Percentiles rank a stretch among this genome's conserved stretches.
These are phyloP conservation scores for Rhododendron vialii DNA, from an alignment of 148 eudicot genomes.

Conservation along the genomic window DNA sequence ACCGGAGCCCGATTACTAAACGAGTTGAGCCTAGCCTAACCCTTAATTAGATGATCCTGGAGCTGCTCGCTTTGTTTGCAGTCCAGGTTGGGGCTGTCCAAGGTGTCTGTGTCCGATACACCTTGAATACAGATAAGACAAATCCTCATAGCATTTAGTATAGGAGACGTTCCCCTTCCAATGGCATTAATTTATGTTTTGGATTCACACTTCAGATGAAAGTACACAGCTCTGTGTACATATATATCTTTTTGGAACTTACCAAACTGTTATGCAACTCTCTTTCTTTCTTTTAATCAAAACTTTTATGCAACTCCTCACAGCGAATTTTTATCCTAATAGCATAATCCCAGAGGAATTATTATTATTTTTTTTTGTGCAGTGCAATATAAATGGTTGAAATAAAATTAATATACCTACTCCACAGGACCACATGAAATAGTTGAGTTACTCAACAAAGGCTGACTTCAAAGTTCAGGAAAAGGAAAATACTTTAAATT, in stretches of 20 bases:
- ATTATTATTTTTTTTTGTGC: neutral
- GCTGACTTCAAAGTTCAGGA: neutral
- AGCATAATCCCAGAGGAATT: neutral
- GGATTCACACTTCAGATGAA: neutral
- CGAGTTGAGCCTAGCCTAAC: too few relatives aligned
- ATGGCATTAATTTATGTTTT: neutral
- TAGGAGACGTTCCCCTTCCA: neutral
- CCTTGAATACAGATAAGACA: neutral
- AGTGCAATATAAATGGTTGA: neutral
- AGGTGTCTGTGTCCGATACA: neutral
- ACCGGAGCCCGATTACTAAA: too few relatives aligned
- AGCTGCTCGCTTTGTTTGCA: too few relatives aligned
- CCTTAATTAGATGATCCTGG: too few relatives aligned
- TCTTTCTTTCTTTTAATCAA: neutral
- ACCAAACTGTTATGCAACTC: neutral
- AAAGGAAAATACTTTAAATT: neutral
- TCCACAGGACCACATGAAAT: neutral
- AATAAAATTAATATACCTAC: neutral
- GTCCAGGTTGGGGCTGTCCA: neutral
- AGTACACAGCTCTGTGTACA: neutral
- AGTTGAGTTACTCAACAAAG: neutral
- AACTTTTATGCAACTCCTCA: neutral
- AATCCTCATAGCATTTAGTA: neutral
- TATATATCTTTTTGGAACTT: neutral
- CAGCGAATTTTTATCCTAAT: neutral